A percentile compares a stretch with the other conserved stretches of the same genome.
Conservation (phyloP, 2,329 filamentous ascomycete species). For the Chalara sp. region DNA sequence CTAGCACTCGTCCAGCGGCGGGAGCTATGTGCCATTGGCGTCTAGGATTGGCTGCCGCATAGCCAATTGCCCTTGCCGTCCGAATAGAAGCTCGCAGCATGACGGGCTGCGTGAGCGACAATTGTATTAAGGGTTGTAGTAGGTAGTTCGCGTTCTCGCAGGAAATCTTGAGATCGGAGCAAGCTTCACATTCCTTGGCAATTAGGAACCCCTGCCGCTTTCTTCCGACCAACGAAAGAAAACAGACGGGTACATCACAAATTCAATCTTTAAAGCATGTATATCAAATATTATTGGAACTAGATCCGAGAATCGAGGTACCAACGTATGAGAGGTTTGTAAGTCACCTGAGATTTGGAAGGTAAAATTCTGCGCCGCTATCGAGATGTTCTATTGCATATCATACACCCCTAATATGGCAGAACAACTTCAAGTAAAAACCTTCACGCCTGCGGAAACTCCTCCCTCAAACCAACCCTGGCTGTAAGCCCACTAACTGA, state of each 20-base stretch:
- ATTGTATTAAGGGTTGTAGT: background rate
- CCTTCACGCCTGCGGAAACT: slow-evolving; percentile 25
- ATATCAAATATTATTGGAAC: too few species aligned
- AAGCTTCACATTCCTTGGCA: slow-evolving; percentile 6
- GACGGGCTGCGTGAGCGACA: slow-evolving; percentile 38
- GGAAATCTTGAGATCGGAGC: too few species aligned
- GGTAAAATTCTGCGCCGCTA: background rate
- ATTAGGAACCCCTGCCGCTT: background rate
- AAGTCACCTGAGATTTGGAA: too few species aligned
- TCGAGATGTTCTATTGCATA: slow-evolving; percentile 28
- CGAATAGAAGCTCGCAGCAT: slow-evolving; percentile 66
- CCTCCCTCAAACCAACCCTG: slow-evolving; percentile 19
- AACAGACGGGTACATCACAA: too few species aligned
- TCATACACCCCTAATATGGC: slow-evolving; percentile 29
- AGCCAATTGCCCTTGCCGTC: slow-evolving; percentile 53
- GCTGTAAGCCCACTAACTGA: slow-evolving; percentile 20
- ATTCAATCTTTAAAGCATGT: too few species aligned
- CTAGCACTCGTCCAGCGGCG: slow-evolving; percentile 29
- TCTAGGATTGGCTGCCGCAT: slow-evolving; percentile 45
- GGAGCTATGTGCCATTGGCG: slow-evolving; percentile 51
- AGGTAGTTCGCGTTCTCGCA: too few species aligned
- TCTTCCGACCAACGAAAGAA: too few species aligned
- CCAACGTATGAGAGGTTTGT: too few species aligned
- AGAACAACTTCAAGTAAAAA: slow-evolving; percentile 22
- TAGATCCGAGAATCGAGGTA: too few species aligned